Evolutionary conservation across 192 early-diverging fungal genomes (phyloP).

Genomic region (Jimgerdemannia lactiflua): DNA sequence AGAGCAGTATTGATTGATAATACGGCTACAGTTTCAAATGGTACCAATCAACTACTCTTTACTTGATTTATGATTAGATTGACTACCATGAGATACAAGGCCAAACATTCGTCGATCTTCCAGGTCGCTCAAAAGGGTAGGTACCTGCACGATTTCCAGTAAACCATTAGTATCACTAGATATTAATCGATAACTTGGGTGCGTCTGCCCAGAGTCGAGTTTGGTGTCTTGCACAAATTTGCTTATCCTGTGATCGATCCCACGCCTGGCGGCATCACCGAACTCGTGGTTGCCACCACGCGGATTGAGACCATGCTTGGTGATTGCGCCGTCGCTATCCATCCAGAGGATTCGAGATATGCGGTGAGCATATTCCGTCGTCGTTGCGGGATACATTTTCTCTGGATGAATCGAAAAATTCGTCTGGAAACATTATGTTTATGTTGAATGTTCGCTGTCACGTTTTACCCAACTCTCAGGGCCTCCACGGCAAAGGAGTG

Average conservation of each 20-base stretch:
- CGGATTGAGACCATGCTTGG: constrained; percentile 99
- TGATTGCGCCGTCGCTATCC: constrained; percentile 92
- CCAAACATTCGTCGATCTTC: constrained; percentile 65
- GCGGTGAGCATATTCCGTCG: constrained; percentile 41
- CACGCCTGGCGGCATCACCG: constrained; percentile 39
- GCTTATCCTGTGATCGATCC: constrained; percentile 83
- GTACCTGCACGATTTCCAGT: background rate
- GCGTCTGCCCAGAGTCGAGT: constrained; percentile 74
- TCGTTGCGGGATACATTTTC: background rate
- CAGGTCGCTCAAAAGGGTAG: constrained; percentile 71
- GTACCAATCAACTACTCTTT: background rate
- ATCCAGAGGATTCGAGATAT: constrained; percentile 85
- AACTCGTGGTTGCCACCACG: constrained; percentile 92
- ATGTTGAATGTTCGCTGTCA: too few relatives aligned
- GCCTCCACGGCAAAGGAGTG: constrained; percentile 60
- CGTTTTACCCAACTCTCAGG: constrained; percentile 10
- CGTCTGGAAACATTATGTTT: background rate
- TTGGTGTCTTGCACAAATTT: constrained; percentile 90
- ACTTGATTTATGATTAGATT: constrained; percentile 40
- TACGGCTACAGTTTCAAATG: background rate
- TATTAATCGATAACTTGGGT: background rate
- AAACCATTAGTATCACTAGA: background rate
- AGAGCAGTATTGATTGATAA: background rate
- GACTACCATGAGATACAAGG: constrained; percentile 81
- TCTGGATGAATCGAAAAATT: background rate